Evolutionary conservation across 768 basidiomycete species (phyloP).

Genomic region (Auricularia sp.): DNA sequence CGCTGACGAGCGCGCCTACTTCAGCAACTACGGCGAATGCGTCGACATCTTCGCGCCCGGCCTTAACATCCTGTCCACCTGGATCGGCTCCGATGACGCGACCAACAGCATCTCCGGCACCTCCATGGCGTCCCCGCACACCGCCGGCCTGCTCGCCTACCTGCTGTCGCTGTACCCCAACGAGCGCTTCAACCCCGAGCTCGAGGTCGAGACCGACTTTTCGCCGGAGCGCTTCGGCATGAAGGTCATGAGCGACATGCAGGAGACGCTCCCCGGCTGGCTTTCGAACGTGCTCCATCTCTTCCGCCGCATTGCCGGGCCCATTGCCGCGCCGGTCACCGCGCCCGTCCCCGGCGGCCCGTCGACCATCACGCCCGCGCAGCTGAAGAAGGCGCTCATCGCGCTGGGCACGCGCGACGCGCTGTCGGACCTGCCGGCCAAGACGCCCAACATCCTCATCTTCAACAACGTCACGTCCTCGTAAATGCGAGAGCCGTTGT

Average conservation of each 20-base stretch:
- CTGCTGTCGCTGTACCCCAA: constrained; percentile 81
- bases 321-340: constrained; percentile 23
- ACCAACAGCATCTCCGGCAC: constrained; percentile 77
- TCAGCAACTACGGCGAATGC: constrained; percentile 86
- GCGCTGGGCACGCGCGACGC: constrained; percentile 43
- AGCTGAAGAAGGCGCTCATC: constrained; percentile 70
- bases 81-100: constrained; percentile 52
- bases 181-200: constrained; percentile 43
- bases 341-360: constrained; percentile 35
- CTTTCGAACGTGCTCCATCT: constrained; percentile 39
- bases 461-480: constrained; percentile 65
- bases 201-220: constrained; percentile 27
- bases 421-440: constrained; percentile 40
- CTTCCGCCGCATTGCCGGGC: constrained; percentile 6
- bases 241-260: constrained; percentile 16
- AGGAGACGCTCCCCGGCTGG: constrained; percentile 50
- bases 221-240: constrained; percentile 8
- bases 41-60: constrained; percentile 91
- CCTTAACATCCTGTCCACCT: constrained; percentile 85
- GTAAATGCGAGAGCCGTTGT: neutral
- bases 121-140: constrained; percentile 93
- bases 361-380: constrained; percentile 46
- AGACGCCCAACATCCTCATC: constrained; percentile 62
- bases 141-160: constrained; percentile 84
- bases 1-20: constrained; percentile 73